phyloP scores from a whole-genome alignment of 257 asterid genomes.

The Solanum arcanum region DNA sequence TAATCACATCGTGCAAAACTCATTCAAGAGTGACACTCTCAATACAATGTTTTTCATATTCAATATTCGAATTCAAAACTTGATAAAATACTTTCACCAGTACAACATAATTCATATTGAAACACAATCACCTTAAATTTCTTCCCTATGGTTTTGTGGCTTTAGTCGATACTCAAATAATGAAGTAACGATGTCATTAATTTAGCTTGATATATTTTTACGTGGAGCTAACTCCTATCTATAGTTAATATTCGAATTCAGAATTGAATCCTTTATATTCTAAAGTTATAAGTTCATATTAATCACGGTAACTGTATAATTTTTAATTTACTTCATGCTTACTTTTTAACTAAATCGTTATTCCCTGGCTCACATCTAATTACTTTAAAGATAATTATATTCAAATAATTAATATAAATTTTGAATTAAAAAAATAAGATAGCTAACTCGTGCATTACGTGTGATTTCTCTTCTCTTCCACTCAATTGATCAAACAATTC shows the following conservation, averaged over 20 bases:
- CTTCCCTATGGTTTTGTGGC: not conserved
- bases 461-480: not conserved
- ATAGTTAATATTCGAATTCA: no score
- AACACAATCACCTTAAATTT: not conserved
- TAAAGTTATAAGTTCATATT: not conserved
- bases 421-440: not conserved
- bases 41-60: fast-evolving
- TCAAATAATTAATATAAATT: not conserved
- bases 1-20: fast-evolving
- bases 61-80: fast-evolving
- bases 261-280: no score
- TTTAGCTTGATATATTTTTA: no score
- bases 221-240: no score
- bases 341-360: no score
- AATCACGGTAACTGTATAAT: no score
- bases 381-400: no score
- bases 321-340: no score
- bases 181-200: not conserved
- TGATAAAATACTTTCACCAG: fast-evolving
- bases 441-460: not conserved
- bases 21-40: fast-evolving
- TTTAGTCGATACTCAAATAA: not conserved
- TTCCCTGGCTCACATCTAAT: no score
- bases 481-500: not conserved
- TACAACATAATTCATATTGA: no score